These are phyloP conservation scores for Daedaleopsis nitida DNA, from an alignment of 768 basidiomycete genomes.

Conservation along the genomic window DNA sequence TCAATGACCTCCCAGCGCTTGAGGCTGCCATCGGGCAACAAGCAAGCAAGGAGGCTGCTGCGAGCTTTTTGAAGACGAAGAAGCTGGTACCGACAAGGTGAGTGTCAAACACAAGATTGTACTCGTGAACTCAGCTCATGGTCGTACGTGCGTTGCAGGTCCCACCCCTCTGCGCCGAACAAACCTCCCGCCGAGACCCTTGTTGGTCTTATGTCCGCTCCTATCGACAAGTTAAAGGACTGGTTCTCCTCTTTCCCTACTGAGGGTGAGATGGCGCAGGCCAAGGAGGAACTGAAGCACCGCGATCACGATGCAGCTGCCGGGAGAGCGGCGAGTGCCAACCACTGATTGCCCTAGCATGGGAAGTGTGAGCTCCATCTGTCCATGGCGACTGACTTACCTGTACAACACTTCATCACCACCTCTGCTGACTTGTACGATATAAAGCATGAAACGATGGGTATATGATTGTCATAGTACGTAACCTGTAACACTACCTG, in stretches of 20 bases:
- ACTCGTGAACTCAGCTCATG: neutral
- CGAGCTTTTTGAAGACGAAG: constrained; percentile 56
- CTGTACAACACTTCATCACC: neutral
- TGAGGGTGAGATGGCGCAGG: constrained; percentile 48
- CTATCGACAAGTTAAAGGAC: constrained; percentile 63
- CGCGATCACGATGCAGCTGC: constrained; percentile 32
- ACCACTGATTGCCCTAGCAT: neutral
- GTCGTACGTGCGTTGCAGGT: constrained; percentile 32
- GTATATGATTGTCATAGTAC: too few species aligned
- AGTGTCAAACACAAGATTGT: constrained; percentile 16
- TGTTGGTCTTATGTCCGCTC: constrained; percentile 52
- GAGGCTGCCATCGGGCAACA: constrained; percentile 49
- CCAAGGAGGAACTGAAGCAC: constrained; percentile 36
- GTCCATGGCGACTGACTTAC: neutral
- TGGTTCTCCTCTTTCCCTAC: constrained; percentile 56
- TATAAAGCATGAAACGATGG: too few species aligned
- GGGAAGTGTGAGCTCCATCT: neutral
- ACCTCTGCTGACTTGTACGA: too few species aligned
- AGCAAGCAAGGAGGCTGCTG: constrained; percentile 46
- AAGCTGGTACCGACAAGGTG: constrained; percentile 64
- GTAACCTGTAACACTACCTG: too few species aligned
- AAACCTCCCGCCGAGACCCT: constrained; percentile 64
- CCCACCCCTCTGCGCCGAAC: constrained; percentile 55
- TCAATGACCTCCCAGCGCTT: constrained; percentile 55
- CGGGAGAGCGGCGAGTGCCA: constrained; percentile 8